Evolutionary conservation across 2,329 filamentous ascomycete species (phyloP), one percentile per base, ranked within the genome.

Genomic region (Xylaria multiplex): DNA sequence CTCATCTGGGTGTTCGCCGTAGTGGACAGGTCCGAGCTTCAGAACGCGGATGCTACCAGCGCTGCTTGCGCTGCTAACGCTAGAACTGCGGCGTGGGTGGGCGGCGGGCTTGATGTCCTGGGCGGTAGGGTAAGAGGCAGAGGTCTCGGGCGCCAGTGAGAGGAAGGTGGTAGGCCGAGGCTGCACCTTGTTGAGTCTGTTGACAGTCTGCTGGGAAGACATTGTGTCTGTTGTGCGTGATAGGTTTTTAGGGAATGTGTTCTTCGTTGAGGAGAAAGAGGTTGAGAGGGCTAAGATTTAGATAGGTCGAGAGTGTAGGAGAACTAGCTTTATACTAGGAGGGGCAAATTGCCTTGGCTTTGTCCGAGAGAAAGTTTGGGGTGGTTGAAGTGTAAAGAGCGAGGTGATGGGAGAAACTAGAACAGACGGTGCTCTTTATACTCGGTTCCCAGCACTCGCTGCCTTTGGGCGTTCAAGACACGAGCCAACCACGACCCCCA

Each of bases 11-110:
- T 87, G 85, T 81, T 86, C 86, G 70, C 88, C 88, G 78, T 82
- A 88, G 83, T 89, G 86, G 65, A 90, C 87, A 40, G 87, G 87
- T 27, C 86, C 85, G 64, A 90, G 85, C 81, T 88, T 89, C 71
- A 90, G 83, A 77, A 90, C 85, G 65, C 83, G 82, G 71, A 80
- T 79, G 67, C 74, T 73, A 68, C 80, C 76, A 71, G 78, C 77
- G 76, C 82, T 54, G 35, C 59, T 76, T 69, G 78, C 77, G 75
- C 83, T 85, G 81, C 83, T 86, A 69, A 83, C 76, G 76, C 84
- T 86, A 64, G 85, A 86, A 69, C 82, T 85, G 76, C 87, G 85
- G 75, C 85, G 82, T 59, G 77, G 62, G 50, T 73, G 64, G 7
- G 13, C 1, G 22, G 72, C 70, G 40, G 76, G 72, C 66, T 78